A percentile compares a stretch with the other conserved stretches of the same genome.
These are phyloP conservation scores for Dictyostelium citrinum DNA, from an alignment of 78 protist genomes.

Conservation along the genomic window DNA sequence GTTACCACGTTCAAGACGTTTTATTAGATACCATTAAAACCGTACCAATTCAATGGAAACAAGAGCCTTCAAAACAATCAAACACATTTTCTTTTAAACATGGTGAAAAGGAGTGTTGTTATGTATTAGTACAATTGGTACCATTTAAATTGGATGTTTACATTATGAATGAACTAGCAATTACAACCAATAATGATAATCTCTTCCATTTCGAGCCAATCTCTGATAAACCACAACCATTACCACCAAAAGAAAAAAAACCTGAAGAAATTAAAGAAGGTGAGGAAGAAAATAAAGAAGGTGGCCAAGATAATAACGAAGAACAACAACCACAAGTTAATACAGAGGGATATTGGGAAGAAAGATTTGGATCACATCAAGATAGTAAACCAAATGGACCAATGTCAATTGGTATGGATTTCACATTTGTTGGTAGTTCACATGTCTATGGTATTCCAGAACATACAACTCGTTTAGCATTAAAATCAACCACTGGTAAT, in stretches of 20 bases:
- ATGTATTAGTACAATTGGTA: not conserved
- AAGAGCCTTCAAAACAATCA: not conserved
- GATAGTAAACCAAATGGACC: constrained; percentile 84
- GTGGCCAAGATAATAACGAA: not conserved
- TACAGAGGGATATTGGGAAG: constrained; percentile 70
- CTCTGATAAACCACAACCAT: constrained; percentile 6
- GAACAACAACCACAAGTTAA: not conserved
- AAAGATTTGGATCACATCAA: constrained; percentile 60
- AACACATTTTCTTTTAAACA: constrained; percentile 17
- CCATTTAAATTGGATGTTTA: constrained; percentile 53
- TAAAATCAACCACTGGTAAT: constrained; percentile 72
- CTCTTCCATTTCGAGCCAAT: constrained; percentile 62
- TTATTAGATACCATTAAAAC: constrained; percentile 7
- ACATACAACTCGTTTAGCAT: constrained; percentile 86
- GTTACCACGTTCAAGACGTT: constrained; percentile 51
- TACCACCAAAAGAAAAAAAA: not conserved
- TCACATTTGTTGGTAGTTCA: constrained; percentile 76
- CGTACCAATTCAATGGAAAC: constrained; percentile 5
- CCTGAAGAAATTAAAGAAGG: not conserved
- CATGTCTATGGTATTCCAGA: constrained; percentile 96
- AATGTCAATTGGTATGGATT: constrained; percentile 85
- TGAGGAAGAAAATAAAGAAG: not conserved
- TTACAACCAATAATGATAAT: constrained; percentile 22
- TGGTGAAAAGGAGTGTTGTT: constrained; percentile 2
- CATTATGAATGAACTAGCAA: constrained; percentile 33